A percentile compares a stretch with the other conserved stretches of the same genome.
phyloP scores from a whole-genome alignment of 257 asterid genomes.

The Forsythia viridissima region DNA sequence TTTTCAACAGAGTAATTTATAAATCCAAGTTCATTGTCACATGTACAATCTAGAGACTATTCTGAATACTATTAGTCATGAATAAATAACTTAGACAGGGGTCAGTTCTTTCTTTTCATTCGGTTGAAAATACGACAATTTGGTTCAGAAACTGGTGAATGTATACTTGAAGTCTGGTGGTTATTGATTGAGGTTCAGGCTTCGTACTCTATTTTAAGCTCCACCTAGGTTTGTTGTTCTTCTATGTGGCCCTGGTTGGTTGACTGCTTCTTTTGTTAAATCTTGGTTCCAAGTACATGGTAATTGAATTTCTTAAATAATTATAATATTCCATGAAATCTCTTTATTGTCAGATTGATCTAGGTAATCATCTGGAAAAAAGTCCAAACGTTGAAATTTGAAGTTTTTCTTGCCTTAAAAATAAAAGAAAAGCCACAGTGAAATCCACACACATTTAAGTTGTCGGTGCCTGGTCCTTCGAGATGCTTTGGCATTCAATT shows the following conservation, averaged over 20 bases:
- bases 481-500: background rate
- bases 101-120: background rate
- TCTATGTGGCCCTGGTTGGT: background rate
- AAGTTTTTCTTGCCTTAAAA: background rate
- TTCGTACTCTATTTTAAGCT: background rate
- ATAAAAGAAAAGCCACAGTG: background rate
- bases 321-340: background rate
- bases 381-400: background rate
- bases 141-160: background rate
- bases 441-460: background rate
- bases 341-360: background rate
- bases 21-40: background rate
- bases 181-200: background rate
- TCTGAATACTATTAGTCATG: background rate
- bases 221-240: background rate
- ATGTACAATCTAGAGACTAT: background rate
- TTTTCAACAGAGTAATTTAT: background rate
- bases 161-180: background rate
- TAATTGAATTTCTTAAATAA: background rate
- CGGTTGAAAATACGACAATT: background rate
- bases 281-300: background rate
- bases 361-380: background rate
- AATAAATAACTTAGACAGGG: background rate
- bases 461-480: background rate
- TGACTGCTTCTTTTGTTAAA: background rate